Base-by-base conservation (phyloP, 163 green algal species). In the Chlorella variabilis region DNA sequence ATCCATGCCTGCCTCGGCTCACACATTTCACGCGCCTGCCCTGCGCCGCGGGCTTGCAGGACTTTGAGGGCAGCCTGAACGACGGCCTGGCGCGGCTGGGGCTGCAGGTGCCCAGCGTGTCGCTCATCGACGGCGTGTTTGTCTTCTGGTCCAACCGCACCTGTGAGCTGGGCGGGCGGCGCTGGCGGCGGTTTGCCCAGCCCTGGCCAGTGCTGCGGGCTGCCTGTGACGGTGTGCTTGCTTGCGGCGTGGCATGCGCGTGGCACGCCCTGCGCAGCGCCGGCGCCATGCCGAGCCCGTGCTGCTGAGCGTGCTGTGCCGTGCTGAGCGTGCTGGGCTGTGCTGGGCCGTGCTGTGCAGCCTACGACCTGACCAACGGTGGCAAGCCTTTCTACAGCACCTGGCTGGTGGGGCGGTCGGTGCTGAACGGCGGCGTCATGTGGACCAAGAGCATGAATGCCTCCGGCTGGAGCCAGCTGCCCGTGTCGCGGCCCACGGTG, bases 81-180 rank as follows among this genome's bases (percentile, higher is more conserved):
- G 56, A 59, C 18, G 36, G 25, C 3, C 54, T 70, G 54, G 27
- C 59, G 36, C 36, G 59, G 56, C 54, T 80, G 56, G 73, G 73
- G 0, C 36, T 80, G 36, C 34, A 33, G 25, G 15, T 70, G 73
- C 73, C 73, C 27, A 23, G 29, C 9, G 73, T 80, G 15, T 80
- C 73, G 3, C 23, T 59, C 5, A 29, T 59, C 7, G 75, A 71
- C n/a, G 31, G 48, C 75, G 7, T 62, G 13, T 81, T 81, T 6
- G 8, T 73, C 41, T 48, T 71, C 29, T 81, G 75, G 75, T 73
- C 58, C 39, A 81, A 81, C 59, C 75, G 75, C 75, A 81, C 75
- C 25, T 71, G 73, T 80, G 73, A 80, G 73, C 29, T 17, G 59
- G 29, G 17, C 33, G 31, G 61, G n/a, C n/a, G n/a, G n/a, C n/a